Conservation (phyloP, 345 rosid species). For the Kandelia obovata region DNA sequence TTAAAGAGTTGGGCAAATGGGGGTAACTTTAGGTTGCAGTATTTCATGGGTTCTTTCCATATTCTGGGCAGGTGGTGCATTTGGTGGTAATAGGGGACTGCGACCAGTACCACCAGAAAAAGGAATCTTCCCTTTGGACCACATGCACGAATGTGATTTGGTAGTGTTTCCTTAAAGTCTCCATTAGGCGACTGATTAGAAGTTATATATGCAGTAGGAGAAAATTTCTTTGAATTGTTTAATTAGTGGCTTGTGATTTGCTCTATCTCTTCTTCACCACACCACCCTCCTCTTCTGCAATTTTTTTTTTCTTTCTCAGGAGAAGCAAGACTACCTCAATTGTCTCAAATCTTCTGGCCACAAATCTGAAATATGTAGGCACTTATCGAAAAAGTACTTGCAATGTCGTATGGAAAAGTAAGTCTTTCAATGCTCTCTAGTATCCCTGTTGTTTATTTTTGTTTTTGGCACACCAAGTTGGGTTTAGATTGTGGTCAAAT, state of each 20-base stretch:
- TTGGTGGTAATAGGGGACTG: conserved; percentile 88
- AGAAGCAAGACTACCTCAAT: conserved; percentile 80
- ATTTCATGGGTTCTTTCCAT: not conserved
- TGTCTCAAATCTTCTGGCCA: conserved; percentile 80
- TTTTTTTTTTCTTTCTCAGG: conserved; percentile 44
- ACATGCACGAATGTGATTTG: conserved; percentile 77
- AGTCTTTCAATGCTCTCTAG: conserved; percentile 23
- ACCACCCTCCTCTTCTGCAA: not conserved
- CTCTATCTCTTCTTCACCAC: not conserved
- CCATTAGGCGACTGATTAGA: not conserved
- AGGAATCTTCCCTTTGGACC: conserved; percentile 92
- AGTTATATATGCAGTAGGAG: not conserved
- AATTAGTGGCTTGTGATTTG: not conserved
- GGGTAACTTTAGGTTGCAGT: not conserved
- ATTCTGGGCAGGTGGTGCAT: conserved; percentile 70
- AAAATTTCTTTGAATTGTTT: not conserved
- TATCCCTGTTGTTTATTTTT: not conserved
- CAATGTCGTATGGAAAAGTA: conserved; percentile 93
- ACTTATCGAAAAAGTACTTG: conserved; percentile 72
- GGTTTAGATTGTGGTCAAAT: not conserved
- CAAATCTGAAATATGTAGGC: conserved; percentile 71
- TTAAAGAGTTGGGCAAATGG: not conserved
- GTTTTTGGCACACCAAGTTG: not conserved
- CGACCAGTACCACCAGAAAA: conserved; percentile 94
- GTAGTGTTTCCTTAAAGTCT: conserved; percentile 27